phyloP scores from a whole-genome alignment of 140 eudicot species.

The Flaveria floridana region DNA sequence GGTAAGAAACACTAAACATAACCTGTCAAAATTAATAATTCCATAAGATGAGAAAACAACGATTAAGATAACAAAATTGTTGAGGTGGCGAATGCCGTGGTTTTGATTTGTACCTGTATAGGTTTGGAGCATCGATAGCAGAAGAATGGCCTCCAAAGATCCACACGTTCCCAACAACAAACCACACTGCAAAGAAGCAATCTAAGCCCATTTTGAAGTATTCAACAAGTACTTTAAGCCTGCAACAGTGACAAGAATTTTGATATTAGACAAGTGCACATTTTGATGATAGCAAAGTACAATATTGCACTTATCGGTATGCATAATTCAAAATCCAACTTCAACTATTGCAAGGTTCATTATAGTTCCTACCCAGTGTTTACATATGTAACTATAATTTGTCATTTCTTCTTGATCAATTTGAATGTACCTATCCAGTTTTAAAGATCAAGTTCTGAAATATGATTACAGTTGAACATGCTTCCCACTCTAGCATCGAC shows the following conservation, averaged over 20 bases:
- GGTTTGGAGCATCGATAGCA: slow-evolving; percentile 76
- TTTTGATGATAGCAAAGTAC: not conserved
- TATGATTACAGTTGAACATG: not conserved
- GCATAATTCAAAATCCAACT: slow-evolving; percentile 8
- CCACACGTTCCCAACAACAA: slow-evolving; percentile 98
- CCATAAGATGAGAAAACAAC: slow-evolving; percentile 4
- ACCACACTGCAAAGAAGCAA: slow-evolving; percentile 99
- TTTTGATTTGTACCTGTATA: slow-evolving; percentile 62
- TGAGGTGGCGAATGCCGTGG: not conserved
- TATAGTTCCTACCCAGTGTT: not conserved
- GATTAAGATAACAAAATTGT: not conserved
- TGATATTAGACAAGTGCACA: slow-evolving; percentile 9
- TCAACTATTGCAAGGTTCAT: not conserved
- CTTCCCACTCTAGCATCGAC: not conserved
- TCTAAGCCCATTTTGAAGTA: slow-evolving; percentile 95
- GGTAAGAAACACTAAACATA: slow-evolving; percentile 90
- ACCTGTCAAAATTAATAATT: slow-evolving; percentile 46
- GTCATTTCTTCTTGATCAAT: not conserved
- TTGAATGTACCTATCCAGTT: not conserved
- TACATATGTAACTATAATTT: slow-evolving; percentile 1
- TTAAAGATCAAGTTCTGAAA: not conserved
- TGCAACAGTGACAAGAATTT: slow-evolving; percentile 31
- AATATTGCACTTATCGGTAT: slow-evolving; percentile 3
- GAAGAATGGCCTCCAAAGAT: slow-evolving; percentile 97
- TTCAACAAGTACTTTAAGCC: slow-evolving; percentile 69